A percentile compares a stretch with the other conserved stretches of the same genome.
phyloP scores from a whole-genome alignment of 1,139 yeast species.

The Zygotorulaspora mrakii region DNA sequence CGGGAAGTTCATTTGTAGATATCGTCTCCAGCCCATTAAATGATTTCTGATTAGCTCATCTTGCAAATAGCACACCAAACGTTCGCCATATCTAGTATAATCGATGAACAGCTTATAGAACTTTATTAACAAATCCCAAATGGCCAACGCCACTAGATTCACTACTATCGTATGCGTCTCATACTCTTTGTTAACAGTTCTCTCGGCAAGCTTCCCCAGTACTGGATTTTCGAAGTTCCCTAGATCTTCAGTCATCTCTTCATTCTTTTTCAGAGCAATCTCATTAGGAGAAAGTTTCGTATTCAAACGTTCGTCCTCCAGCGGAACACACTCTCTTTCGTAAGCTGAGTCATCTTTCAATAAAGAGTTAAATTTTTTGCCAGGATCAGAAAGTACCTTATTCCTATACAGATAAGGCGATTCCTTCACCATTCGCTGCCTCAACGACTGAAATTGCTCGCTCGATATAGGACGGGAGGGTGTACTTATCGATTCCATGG shows the following conservation, averaged over 20 bases:
- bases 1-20: slow-evolving; percentile 8
- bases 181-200: slow-evolving; percentile 41
- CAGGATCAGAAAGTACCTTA: slow-evolving; percentile 17
- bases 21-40: slow-evolving; percentile 8
- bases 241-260: slow-evolving; percentile 9
- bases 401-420: slow-evolving; percentile 26
- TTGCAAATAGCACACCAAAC: slow-evolving; percentile 7
- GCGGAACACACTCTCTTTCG: background rate
- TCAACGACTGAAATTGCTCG: slow-evolving; percentile 26
- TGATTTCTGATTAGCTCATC: slow-evolving; percentile 8
- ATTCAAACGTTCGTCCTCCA: background rate
- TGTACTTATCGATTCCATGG: slow-evolving; percentile 15
- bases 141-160: slow-evolving; percentile 35
- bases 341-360: slow-evolving; percentile 3
- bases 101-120: slow-evolving; percentile 25
- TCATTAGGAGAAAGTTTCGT: background rate
- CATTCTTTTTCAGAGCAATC: background rate
- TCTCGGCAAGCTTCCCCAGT: slow-evolving; percentile 33
- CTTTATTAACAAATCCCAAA: slow-evolving; percentile 32
- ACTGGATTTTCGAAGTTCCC: slow-evolving; percentile 37
- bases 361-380: slow-evolving; percentile 1
- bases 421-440: slow-evolving; percentile 25
- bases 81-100: slow-evolving; percentile 24
- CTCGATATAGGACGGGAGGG: slow-evolving; percentile 29
- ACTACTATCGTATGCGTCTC: slow-evolving; percentile 38